These are phyloP conservation scores for Ophiostoma himal-ulmi DNA, from an alignment of 2,329 filamentous ascomycete species.

Conservation along the genomic window DNA sequence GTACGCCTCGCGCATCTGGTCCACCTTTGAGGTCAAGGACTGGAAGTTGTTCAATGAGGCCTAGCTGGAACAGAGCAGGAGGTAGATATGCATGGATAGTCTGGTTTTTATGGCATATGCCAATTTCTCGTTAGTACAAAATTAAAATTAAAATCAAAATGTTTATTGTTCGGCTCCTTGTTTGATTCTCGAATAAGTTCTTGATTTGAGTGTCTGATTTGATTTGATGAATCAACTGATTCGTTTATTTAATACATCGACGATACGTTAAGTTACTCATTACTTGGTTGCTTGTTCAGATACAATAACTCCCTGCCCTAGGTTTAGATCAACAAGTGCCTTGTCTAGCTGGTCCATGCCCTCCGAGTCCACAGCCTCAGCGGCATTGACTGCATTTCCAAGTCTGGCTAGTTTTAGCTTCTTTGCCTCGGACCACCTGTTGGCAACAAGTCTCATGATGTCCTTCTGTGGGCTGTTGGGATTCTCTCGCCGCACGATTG, in stretches of 20 bases:
- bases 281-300: not conserved
- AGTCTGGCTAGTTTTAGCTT: slow-evolving; percentile 3
- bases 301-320: slow-evolving; percentile 1
- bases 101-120: not conserved
- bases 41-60: slow-evolving; percentile 64
- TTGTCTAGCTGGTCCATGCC: slow-evolving; percentile 22
- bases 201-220: not conserved
- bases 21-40: slow-evolving; percentile 70
- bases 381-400: slow-evolving; percentile 21
- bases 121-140: not conserved
- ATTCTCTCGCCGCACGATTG: slow-evolving; percentile 50
- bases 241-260: not conserved
- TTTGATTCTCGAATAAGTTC: not conserved
- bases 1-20: slow-evolving; percentile 61
- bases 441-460: slow-evolving; percentile 62
- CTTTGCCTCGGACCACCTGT: slow-evolving; percentile 51
- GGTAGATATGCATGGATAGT: not conserved
- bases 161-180: not conserved
- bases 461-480: slow-evolving; percentile 57
- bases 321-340: slow-evolving; percentile 25
- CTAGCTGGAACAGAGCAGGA: not conserved
- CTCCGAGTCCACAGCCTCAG: slow-evolving; percentile 12
- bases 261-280: not conserved
- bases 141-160: no score
- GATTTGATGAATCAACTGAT: not conserved